phyloP scores from a whole-genome alignment of 805 yeast species.

The Kodamaea kakaduensis region DNA sequence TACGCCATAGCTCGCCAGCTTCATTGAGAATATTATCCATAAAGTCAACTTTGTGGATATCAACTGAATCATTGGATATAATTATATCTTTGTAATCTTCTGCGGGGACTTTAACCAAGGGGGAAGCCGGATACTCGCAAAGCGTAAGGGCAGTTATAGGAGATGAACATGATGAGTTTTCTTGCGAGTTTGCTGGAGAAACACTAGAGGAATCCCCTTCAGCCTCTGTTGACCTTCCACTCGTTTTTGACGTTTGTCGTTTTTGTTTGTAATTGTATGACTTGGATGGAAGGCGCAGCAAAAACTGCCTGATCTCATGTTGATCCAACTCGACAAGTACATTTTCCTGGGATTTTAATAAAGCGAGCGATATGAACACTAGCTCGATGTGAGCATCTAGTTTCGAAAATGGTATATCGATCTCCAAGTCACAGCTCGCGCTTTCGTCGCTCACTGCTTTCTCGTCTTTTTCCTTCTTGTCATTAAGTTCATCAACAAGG shows the following conservation, averaged over 20 bases:
- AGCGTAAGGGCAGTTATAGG: slow-evolving; percentile 11
- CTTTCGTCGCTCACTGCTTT: not conserved
- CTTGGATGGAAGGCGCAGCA: slow-evolving; percentile 54
- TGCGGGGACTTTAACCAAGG: slow-evolving; percentile 4
- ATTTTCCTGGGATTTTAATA: slow-evolving; percentile 74
- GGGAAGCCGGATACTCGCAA: slow-evolving; percentile 2
- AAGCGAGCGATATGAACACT: slow-evolving; percentile 70
- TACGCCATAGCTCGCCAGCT: slow-evolving; percentile 87
- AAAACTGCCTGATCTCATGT: slow-evolving; percentile 77
- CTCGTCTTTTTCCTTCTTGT: slow-evolving; percentile 4
- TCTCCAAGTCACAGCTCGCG: slow-evolving; percentile 3
- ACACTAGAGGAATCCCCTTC: slow-evolving; percentile 5
- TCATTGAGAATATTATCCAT: slow-evolving; percentile 70
- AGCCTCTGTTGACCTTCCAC: slow-evolving; percentile 11
- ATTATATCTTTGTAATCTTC: slow-evolving; percentile 14
- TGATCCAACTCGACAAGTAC: slow-evolving; percentile 84
- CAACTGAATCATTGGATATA: slow-evolving; percentile 31
- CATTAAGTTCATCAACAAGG: slow-evolving; percentile 27
- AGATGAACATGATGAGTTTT: slow-evolving; percentile 12
- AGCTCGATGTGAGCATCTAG: slow-evolving; percentile 75
- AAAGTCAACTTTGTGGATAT: slow-evolving; percentile 49
- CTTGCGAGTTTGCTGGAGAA: slow-evolving; percentile 11
- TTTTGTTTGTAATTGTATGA: slow-evolving; percentile 36
- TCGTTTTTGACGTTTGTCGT: slow-evolving; percentile 12
- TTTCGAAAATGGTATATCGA: slow-evolving; percentile 48